Evolutionary conservation across 1,284 basidiomycete species (phyloP).

Genomic region (Naganishia sp.): DNA sequence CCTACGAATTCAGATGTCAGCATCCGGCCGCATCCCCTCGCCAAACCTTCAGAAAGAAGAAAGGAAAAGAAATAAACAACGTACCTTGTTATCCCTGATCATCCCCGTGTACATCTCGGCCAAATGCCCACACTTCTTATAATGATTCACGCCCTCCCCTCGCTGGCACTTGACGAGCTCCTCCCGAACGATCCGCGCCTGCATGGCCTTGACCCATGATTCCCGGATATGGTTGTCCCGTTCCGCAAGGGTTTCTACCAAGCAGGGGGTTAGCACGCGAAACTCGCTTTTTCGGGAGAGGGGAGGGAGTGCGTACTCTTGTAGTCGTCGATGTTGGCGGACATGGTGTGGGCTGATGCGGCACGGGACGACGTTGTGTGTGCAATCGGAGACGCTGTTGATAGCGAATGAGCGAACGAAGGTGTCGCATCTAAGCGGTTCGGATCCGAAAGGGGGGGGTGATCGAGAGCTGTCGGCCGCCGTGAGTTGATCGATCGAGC

Average conservation of each 20-base stretch:
- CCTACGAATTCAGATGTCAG: conserved; percentile 46
- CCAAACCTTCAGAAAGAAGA: background rate
- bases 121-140: conserved; percentile 83
- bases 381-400: background rate
- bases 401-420: conserved; percentile 13
- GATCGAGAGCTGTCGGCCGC: conserved; percentile 6
- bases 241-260: conserved; percentile 56
- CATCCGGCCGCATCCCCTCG: background rate
- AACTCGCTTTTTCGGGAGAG: background rate
- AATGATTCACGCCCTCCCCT: conserved; percentile 86
- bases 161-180: conserved; percentile 90
- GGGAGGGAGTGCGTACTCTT: conserved; percentile 26
- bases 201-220: conserved; percentile 93
- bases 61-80: conserved; percentile 46
- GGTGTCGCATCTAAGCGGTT: background rate
- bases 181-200: conserved; percentile 82
- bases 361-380: background rate
- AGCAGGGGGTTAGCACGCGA: too few species aligned
- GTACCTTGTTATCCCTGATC: conserved; percentile 80
- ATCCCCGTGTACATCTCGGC: conserved; percentile 81
- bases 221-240: conserved; percentile 82
- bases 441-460: conserved; percentile 18
- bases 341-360: conserved; percentile 21
- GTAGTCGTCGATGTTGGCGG: conserved; percentile 33
- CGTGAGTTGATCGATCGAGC: background rate